phyloP scores from a whole-genome alignment of 1,139 yeast genomes.

The Debaryomyces psychrophilus region DNA sequence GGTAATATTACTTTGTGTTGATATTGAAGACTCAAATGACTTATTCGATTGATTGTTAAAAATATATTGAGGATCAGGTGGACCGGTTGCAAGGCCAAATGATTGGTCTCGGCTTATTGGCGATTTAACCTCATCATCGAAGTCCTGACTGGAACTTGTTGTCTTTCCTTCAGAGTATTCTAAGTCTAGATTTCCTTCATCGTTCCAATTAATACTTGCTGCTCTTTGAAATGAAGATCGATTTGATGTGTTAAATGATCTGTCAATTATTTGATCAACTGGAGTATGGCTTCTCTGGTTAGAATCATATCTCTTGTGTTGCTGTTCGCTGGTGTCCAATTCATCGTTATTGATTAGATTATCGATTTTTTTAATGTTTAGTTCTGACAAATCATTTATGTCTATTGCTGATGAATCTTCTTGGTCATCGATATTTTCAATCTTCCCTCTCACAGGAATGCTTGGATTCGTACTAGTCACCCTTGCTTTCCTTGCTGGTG shows the following conservation, averaged over 20 bases:
- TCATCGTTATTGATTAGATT: constrained; percentile 35
- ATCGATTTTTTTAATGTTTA: constrained; percentile 43
- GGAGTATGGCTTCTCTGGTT: constrained; percentile 4
- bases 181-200: constrained; percentile 35
- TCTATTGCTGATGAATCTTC: constrained; percentile 28
- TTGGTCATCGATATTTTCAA: constrained; percentile 14
- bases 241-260: constrained; percentile 22
- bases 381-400: constrained; percentile 44
- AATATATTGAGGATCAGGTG: constrained; percentile 21
- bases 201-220: constrained; percentile 50
- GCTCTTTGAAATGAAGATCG: constrained; percentile 47
- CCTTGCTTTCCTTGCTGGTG: constrained; percentile 20
- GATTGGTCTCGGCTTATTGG: constrained; percentile 15
- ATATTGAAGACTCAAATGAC: constrained; percentile 34
- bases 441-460: constrained; percentile 2
- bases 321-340: constrained; percentile 1
- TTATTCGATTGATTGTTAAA: constrained; percentile 21
- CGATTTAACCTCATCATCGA: constrained; percentile 10
- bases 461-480: constrained; percentile 7
- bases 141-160: constrained; percentile 10
- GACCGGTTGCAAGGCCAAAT: constrained; percentile 25
- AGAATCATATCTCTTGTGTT: constrained; percentile 1
- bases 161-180: constrained; percentile 25
- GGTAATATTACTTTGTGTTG: constrained; percentile 47
- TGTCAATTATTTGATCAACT: not conserved